These are phyloP conservation scores for Diphasiastrum complanatum DNA, from an alignment of 83 land plant genomes.

Conservation along the genomic window DNA sequence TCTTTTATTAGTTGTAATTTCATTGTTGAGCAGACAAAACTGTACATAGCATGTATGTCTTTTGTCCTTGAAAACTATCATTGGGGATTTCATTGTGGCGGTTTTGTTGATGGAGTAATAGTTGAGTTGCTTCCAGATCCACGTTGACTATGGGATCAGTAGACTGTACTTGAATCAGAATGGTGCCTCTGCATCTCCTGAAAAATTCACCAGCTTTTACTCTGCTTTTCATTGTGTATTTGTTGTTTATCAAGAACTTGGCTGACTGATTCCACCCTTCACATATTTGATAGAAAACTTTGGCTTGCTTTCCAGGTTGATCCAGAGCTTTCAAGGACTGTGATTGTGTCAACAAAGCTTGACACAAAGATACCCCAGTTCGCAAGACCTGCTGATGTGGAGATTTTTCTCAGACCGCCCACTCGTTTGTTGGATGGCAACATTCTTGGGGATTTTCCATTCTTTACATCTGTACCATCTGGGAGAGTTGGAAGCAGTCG, in stretches of 20 bases:
- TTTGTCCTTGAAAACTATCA: no score
- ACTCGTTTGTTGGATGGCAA: constrained; percentile 64
- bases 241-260: constrained; percentile 1
- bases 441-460: constrained; percentile 79
- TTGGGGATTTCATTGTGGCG: no score
- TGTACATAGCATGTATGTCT: no score
- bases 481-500: constrained; percentile 83
- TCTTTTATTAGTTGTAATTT: no score
- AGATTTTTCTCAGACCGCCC: constrained; percentile 88
- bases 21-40: no score
- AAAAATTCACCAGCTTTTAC: no score
- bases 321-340: constrained; percentile 88
- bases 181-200: no score
- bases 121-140: no score
- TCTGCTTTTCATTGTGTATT: neutral
- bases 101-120: no score
- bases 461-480: constrained; percentile 98
- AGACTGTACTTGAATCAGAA: no score
- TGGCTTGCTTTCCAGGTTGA: constrained; percentile 92
- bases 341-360: constrained; percentile 87
- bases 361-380: constrained; percentile 95
- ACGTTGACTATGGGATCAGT: no score
- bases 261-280: neutral
- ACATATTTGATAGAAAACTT: neutral
- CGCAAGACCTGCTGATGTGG: constrained; percentile 88